Evolutionary conservation across 768 basidiomycete species (phyloP), one percentile per base, ranked within the genome.

Genomic region (Aureoboletus auriporus): DNA sequence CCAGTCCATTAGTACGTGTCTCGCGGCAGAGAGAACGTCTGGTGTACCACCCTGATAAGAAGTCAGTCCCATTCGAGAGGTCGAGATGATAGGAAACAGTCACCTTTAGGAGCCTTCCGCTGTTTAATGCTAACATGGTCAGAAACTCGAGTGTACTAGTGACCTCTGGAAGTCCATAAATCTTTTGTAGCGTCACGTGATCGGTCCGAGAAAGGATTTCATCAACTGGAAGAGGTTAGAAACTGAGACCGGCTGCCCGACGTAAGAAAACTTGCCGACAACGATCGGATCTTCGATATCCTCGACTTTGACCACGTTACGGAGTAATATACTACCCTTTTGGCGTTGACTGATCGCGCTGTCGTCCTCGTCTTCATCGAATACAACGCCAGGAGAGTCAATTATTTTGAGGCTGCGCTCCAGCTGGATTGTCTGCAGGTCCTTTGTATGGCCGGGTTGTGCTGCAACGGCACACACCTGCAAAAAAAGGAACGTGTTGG

Each of bases 301-400:
- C 64, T 96, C 95, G 3, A 93, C 87, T 64, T 85, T 93, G 52
- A 95, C 76, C 29, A 93, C 91, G 58, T 96, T 96, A 17, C 92
- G 74, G 8, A 96, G 74, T 28, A 96, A 73, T 12, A 94, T 74
- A 57, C 82, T 85, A 5, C 67, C 70, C 45, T 67, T 74, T 27
- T 62, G 65, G 20, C 75, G 74, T 47, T 80, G 82, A 20, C 65
- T 71, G 39, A 68, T 67, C 67, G 78, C 54, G 31, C 63, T 67
- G 42, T 74, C 68, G 41, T 74, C 63, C 41, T 83, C 77, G 48
- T 88, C 83, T 47, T 92, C 89, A 51, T 93, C 91, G 56, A 96
- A 91, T 2, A 99, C 89, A n/a, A 98, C 93, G 52, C 95, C 96
- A 1, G 96, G 95, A 33, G 93, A 97, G 68, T 98, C 96, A 6